Evolutionary conservation across 306 rosid genomes (phyloP), one percentile per base, ranked within the genome.

Genomic region (Leucaena leucocephala): DNA sequence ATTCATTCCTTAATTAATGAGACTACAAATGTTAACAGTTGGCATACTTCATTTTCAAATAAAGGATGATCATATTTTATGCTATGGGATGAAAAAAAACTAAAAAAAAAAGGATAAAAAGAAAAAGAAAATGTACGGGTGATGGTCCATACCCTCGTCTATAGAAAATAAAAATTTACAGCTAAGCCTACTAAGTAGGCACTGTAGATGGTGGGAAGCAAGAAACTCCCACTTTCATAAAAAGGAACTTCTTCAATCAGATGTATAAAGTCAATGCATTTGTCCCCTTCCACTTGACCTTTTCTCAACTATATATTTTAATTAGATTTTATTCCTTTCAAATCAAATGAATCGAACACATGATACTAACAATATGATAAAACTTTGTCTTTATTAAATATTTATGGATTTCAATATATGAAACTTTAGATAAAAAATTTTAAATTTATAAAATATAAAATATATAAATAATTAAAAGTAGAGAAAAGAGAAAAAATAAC

Each of bases 161-260:
- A 62, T 11, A 4, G 42, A 62, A 74, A 44, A 44, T 44, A 44
- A 79, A 61, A 81, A 71, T 57, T 80, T 58, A 73, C 77, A 83
- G 83, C 88, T 82, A 79, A 84, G 91, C 80, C 89, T 87, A 84
- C 61, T 71, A 75, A 76, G 52, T 85, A 77, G 90, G 90, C 81
- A 87, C 85, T 80, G 87, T 87, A 85, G 87, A 84, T 87, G 85
- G 87, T 82, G 85, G 78, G 78, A 80, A 80, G 81, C 88, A 77
- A 75, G 86, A 76, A 59, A 9, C 87, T 83, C 88, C 39, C 80
- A 68, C 81, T 72, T 54, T 46, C 71, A 66, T 34, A 27, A n/a
- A 4, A 72, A 33, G 39, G 39, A 81, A 16, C 5, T 44, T 12
- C 13, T 44, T 9, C 65, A 82, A 71, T 77, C 70, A 48, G 42